Percentiles rank a stretch among this genome's conserved stretches.
Conservation (phyloP, 345 rosid genomes). For the Acer campestre region DNA sequence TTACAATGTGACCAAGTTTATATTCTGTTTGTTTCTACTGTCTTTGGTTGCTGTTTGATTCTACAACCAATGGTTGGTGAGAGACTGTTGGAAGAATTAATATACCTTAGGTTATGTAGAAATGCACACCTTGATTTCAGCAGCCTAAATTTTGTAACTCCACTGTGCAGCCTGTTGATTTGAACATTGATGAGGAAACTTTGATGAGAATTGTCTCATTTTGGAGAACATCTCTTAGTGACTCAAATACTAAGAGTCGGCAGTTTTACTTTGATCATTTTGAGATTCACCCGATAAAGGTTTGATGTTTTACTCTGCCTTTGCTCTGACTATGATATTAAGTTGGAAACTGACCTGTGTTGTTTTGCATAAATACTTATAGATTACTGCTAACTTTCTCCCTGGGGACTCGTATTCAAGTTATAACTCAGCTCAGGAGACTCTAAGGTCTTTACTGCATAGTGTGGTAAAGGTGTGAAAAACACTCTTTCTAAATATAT, state of each 20-base stretch:
- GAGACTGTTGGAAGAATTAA: conserved; percentile 7
- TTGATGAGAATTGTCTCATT: conserved; percentile 82
- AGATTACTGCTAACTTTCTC: conserved; percentile 83
- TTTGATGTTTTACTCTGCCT: conserved; percentile 30
- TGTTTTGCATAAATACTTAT: conserved; percentile 30
- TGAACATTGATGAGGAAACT: conserved; percentile 92
- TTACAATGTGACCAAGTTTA: neutral
- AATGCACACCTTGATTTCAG: conserved; percentile 11
- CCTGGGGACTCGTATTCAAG: conserved; percentile 87
- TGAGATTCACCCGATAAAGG: conserved; percentile 97
- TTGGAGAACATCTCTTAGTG: conserved; percentile 85
- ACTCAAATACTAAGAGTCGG: conserved; percentile 63
- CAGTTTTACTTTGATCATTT: conserved; percentile 89
- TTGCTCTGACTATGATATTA: conserved; percentile 6
- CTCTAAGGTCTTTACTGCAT: conserved; percentile 84
- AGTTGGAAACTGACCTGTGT: conserved; percentile 24
- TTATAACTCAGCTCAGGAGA: conserved; percentile 89
- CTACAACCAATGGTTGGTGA: conserved; percentile 12
- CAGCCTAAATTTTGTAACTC: conserved; percentile 27
- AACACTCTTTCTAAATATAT: conserved; percentile 13
- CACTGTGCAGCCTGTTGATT: conserved; percentile 69
- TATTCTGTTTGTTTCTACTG: conserved; percentile 8
- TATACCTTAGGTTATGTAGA: conserved; percentile 2
- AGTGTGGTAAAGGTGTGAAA: conserved; percentile 82
- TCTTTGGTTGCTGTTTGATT: conserved; percentile 19